These are phyloP conservation scores for Candida rishiriensis DNA, from an alignment of 805 yeast species.

Conservation along the genomic window DNA sequence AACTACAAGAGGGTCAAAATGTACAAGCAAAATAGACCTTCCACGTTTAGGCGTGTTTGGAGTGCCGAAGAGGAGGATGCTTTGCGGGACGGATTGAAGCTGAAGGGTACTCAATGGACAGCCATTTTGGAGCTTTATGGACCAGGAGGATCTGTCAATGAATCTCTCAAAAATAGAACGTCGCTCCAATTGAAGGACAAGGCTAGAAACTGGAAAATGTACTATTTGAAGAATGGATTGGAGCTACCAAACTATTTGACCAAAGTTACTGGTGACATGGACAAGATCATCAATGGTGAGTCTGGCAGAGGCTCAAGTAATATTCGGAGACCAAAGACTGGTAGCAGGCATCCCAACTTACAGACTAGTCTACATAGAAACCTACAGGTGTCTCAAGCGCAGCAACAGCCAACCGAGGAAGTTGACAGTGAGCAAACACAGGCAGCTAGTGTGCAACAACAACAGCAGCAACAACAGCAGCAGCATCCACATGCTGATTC, in stretches of 20 bases:
- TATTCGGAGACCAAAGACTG: conserved; percentile 21
- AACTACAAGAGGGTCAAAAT: conserved; percentile 8
- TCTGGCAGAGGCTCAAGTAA: conserved; percentile 5
- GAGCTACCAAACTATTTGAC: conserved; percentile 76
- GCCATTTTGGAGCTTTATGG: conserved; percentile 88
- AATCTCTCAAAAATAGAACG: conserved; percentile 78
- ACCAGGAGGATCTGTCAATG: conserved; percentile 84
- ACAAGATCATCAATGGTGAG: conserved; percentile 21
- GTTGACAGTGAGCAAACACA: not conserved
- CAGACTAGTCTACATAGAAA: conserved; percentile 11
- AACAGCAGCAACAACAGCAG: no score
- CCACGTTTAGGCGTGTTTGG: conserved; percentile 67
- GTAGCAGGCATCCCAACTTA: conserved; percentile 11
- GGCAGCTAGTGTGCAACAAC: no score
- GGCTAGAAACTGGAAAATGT: conserved; percentile 93
- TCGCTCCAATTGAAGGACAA: conserved; percentile 94
- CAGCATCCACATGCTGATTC: not conserved
- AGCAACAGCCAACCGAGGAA: not conserved
- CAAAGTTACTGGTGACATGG: conserved; percentile 85
- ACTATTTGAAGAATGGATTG: conserved; percentile 67
- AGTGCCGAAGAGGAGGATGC: conserved; percentile 85
- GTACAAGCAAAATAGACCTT: conserved; percentile 23
- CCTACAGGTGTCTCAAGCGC: conserved; percentile 1
- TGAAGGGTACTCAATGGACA: conserved; percentile 92
- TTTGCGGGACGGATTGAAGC: conserved; percentile 69